Percentiles rank a stretch among this genome's conserved stretches.
phyloP scores from a whole-genome alignment of 345 rosid species.

The Excoecaria agallocha region DNA sequence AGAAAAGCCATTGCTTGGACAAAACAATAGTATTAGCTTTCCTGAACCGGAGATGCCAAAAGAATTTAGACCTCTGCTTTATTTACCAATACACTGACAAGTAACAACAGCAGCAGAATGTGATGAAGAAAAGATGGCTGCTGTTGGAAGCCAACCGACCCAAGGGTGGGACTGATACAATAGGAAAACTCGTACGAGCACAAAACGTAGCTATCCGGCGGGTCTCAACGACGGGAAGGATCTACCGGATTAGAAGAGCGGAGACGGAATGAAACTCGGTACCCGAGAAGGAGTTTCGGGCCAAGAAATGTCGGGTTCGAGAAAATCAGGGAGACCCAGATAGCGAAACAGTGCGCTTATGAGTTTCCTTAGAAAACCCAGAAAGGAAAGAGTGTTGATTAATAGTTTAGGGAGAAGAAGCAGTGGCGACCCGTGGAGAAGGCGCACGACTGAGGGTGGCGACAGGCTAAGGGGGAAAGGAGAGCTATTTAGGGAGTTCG shows the following conservation, averaged over 20 bases:
- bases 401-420: conserved; percentile 63
- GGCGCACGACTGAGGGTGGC: conserved; percentile 50
- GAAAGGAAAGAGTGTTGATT: conserved; percentile 50
- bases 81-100: too few species aligned
- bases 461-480: too few species aligned
- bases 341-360: conserved; percentile 41
- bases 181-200: conserved; percentile 59
- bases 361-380: conserved; percentile 51
- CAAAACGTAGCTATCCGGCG: conserved; percentile 64
- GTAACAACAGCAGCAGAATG: too few species aligned
- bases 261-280: conserved; percentile 36
- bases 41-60: too few species aligned
- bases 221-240: conserved; percentile 61
- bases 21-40: too few species aligned
- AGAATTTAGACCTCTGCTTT: too few species aligned
- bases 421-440: conserved; percentile 64
- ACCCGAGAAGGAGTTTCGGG: conserved; percentile 18
- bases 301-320: conserved; percentile 65
- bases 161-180: too few species aligned
- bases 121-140: too few species aligned
- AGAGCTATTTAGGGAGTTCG: too few species aligned
- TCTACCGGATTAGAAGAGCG: conserved; percentile 53
- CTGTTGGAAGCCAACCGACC: too few species aligned
- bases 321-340: conserved; percentile 62
- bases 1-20: conserved; percentile 16